Evolutionary conservation across 225 moss, liverwort and hornwort species (phyloP), one percentile per base, ranked within the genome.

Genomic region (Sphagnum tenellum): DNA sequence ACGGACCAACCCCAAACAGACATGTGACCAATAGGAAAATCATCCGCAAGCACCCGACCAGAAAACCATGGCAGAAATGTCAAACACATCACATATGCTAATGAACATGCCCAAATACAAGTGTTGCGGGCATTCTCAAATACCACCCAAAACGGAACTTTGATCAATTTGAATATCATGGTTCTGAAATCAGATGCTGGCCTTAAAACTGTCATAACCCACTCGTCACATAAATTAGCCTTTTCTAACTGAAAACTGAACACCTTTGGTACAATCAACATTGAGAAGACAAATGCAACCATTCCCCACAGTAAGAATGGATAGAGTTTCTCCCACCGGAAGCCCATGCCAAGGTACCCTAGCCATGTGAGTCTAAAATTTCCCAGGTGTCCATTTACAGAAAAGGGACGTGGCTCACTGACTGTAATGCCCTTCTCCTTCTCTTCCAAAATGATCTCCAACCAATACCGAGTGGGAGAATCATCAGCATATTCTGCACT

Each of bases 1-100:
- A 89, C 78, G 56, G 87, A 85, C 96, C 96, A 96, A 49, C 96
- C 96, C 55, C 63, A 82, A 59, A 96, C 59, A 12, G 81, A 88
- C 89, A 96, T 81, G 59, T 82, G 69, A 12, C 96, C 96, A 47
- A 90, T 73, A 11, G 92, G 92, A 69, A 87, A 87, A 62, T 85
- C 86, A 64, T 92, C 90, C 46, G 85, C 85, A 64, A 96, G 92
- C 53, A 92, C 78, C 59, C 77, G 76, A 51, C 92, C 96, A 64
- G 78, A 92, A 61, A 92, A 92, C 96, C 96, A 96, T n/a, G 96
- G 96, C 51, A 92, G 89, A 4, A 83, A 5, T 10, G 83, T 71
- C 60, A 96, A 71, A 69, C 56, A 77, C 8, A 64, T 11, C 66
- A 87, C 56, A 60, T 86, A 90, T 5, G 64, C 62, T 45, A 90